Evolutionary conservation across 345 rosid genomes (phyloP).

Genomic region (Lepidium didymum): DNA sequence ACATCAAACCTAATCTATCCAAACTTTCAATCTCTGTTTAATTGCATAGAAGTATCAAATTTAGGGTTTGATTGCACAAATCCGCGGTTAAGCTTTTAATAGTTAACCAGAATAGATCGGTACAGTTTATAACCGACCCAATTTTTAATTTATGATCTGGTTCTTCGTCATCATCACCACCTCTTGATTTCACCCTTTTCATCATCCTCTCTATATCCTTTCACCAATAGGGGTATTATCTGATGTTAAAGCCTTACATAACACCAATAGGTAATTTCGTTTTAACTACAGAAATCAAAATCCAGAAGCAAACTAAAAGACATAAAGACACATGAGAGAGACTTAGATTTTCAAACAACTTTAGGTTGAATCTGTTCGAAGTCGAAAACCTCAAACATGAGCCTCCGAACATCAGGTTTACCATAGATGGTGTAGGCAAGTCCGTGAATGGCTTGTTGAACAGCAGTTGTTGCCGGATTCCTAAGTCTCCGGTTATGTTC

Average conservation of each 20-base stretch:
- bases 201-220: no score
- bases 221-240: no score
- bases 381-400: conserved; percentile 92
- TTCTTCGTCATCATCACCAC: no score
- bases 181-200: no score
- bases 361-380: conserved; percentile 92
- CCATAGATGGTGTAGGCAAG: conserved; percentile 79
- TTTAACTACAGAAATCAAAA: neutral
- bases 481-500: conserved; percentile 76
- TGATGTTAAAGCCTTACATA: neutral
- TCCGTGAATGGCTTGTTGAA: conserved; percentile 91
- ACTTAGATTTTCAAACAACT: conserved; percentile 37
- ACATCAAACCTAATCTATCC: no score
- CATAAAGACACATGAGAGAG: neutral
- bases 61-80: no score
- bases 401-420: conserved; percentile 81
- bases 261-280: neutral
- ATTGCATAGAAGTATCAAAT: no score
- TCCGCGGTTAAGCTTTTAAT: no score
- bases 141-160: no score
- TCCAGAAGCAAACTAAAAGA: conserved; percentile 5
- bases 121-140: no score
- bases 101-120: no score
- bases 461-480: conserved; percentile 78
- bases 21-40: no score